These are phyloP conservation scores for Ustilago trichophora DNA, from an alignment of 1,284 basidiomycete genomes.

Conservation along the genomic window DNA sequence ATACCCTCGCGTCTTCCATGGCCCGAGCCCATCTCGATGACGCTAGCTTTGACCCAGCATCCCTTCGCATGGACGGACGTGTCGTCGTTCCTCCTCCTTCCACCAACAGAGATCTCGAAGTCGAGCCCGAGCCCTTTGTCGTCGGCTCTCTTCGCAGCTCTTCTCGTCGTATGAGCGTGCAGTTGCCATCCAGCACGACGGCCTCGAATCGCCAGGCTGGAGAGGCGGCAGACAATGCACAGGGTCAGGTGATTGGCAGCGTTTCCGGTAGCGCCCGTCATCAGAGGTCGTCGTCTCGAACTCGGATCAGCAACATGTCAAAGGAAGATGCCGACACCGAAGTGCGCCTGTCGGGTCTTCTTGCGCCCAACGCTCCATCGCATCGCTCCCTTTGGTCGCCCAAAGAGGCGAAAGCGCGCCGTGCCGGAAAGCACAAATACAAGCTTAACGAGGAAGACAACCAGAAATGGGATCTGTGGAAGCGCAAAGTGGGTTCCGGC, in stretches of 20 bases:
- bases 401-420: conserved; percentile 37
- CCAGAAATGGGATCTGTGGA: conserved; percentile 56
- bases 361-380: conserved; percentile 59
- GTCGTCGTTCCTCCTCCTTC: conserved; percentile 31
- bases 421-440: conserved; percentile 44
- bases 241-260: conserved; percentile 4
- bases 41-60: conserved; percentile 53
- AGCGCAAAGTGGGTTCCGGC: conserved; percentile 27
- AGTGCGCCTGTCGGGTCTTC: conserved; percentile 50
- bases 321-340: conserved; percentile 47
- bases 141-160: conserved; percentile 41
- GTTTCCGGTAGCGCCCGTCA: conserved; percentile 10
- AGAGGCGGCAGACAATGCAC: conserved; percentile 1
- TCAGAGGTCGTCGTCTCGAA: conserved; percentile 41
- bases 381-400: conserved; percentile 55
- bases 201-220: conserved; percentile 7
- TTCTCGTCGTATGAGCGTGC: conserved; percentile 39
- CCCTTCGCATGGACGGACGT: conserved; percentile 52
- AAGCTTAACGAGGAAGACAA: conserved; percentile 50
- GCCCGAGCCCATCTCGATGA: conserved; percentile 38
- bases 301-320: conserved; percentile 41
- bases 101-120: conserved; percentile 16
- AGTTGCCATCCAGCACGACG: conserved; percentile 10
- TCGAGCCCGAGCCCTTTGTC: conserved; percentile 28
- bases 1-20: conserved; percentile 29